Base-by-base conservation (phyloP, 495 filamentous ascomycete genomes). In the Talaromyces liani region DNA sequence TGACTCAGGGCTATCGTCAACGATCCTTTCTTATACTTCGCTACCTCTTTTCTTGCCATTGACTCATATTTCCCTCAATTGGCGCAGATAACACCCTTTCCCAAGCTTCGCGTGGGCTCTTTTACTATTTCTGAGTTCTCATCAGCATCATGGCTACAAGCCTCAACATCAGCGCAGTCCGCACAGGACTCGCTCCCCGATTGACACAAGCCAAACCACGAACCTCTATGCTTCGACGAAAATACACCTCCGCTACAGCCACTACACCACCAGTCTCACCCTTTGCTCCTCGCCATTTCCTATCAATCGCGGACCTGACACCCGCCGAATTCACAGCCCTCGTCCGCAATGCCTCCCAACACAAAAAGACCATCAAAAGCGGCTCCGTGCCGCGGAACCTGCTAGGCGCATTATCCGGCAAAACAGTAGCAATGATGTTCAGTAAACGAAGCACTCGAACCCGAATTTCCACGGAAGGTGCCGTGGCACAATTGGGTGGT, bases 391-490 rank as follows among this genome's bases (percentile, higher is more conserved):
- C 89, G 2, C 74, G 79, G 55, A 76, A 77, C 47, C 75, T 90
- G 14, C 71, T 84, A 9, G 78, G 80, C 18, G 68, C 81, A 1
- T 70, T 93, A 64, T 78, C 82, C 22, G 91, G 91, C 24, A 85
- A 92, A 74, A 95, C 93, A 3, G 84, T 97, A 12, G 93, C 94
- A 64, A 90, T 98, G 87, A 88, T 92, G 80, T 98, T 98, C 81
- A 92, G 81, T 79, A 98, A 98, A 79, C 86, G 93, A 29, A 92
- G 88, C 66, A 98, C 94, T 14, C 83, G 94, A 55, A 98, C 94
- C 16, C 85, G 94, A 57, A 87, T 98, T 29, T 96, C 91, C 14
- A 96, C 92, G 14, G 94, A 98, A 78, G 85, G 87, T 6, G 94
- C 94, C 9, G 84, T 96, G 12, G 84, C 87, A 18, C 75, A 87